Evolutionary conservation across 164 flowering plant species (phyloP).

Genomic region (Chimonanthus salicifolius): DNA sequence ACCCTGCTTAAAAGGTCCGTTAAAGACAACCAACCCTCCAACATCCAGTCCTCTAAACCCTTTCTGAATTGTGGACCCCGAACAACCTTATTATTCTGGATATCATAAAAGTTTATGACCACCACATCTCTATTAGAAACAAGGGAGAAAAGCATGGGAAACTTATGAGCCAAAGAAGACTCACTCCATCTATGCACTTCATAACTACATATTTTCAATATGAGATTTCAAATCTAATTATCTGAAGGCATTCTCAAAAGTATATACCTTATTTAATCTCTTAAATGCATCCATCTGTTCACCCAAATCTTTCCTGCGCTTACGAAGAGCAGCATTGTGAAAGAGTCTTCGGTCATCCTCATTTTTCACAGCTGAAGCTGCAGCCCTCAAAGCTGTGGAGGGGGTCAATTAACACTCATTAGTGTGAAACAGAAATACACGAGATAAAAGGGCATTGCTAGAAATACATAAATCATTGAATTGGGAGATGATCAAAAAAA

Average conservation of each 20-base stretch:
- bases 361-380: conserved; percentile 81
- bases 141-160: too few species aligned
- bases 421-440: conserved; percentile 1
- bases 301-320: conserved; percentile 74
- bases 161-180: too few species aligned
- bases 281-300: conserved; percentile 49
- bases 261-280: conserved; percentile 58
- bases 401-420: conserved; percentile 8
- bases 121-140: too few species aligned
- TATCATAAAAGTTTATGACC: too few species aligned
- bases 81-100: too few species aligned
- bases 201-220: too few species aligned
- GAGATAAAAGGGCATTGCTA: background rate
- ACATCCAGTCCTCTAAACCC: too few species aligned
- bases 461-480: background rate
- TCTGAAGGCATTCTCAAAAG: background rate
- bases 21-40: too few species aligned
- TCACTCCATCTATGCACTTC: too few species aligned
- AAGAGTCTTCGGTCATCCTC: conserved; percentile 87
- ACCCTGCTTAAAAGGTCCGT: too few species aligned
- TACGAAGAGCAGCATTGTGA: conserved; percentile 76
- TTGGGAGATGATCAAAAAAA: background rate
- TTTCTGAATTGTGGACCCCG: too few species aligned
- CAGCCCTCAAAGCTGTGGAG: conserved; percentile 82
- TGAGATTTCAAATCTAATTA: too few species aligned